phyloP scores from a whole-genome alignment of 768 basidiomycete genomes.

The Piloderma croceum region DNA sequence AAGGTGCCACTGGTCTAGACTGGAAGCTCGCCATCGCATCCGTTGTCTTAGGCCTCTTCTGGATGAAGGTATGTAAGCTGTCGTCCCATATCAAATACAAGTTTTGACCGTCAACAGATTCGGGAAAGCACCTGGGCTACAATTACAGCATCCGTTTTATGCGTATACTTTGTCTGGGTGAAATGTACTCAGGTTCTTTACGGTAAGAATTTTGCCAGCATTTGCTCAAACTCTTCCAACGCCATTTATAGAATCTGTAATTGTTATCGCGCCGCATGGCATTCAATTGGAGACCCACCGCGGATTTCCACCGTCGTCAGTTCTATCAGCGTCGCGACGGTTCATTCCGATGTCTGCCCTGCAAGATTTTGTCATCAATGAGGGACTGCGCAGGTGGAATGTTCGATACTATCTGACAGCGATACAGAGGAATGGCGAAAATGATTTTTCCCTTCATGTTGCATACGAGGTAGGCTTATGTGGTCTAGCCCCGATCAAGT shows the following conservation, averaged over 20 bases:
- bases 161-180: conserved; percentile 24
- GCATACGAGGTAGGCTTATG: conserved; percentile 50
- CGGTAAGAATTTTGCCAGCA: conserved; percentile 27
- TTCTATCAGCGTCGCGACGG: conserved; percentile 25
- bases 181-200: conserved; percentile 43
- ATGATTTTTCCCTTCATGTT: conserved; percentile 39
- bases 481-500: conserved; percentile 1
- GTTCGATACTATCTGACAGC: conserved; percentile 63
- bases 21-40: conserved; percentile 34
- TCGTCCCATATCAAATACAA: not conserved
- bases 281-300: conserved; percentile 70
- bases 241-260: conserved; percentile 54
- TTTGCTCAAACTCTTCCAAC: not conserved
- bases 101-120: conserved; percentile 9
- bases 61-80: conserved; percentile 24
- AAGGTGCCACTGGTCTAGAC: conserved; percentile 25
- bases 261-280: conserved; percentile 61
- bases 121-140: conserved; percentile 10
- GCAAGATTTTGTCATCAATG: conserved; percentile 66
- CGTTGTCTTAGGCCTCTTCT: conserved; percentile 26
- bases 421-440: conserved; percentile 28
- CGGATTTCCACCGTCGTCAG: conserved; percentile 41
- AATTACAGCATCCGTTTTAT: conserved; percentile 10
- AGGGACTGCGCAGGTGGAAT: conserved; percentile 68
- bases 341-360: conserved; percentile 57